A percentile compares a stretch with the other conserved stretches of the same genome.
Conservation (phyloP, 352 stramenopile genomes). For the Pythium inflatum region DNA sequence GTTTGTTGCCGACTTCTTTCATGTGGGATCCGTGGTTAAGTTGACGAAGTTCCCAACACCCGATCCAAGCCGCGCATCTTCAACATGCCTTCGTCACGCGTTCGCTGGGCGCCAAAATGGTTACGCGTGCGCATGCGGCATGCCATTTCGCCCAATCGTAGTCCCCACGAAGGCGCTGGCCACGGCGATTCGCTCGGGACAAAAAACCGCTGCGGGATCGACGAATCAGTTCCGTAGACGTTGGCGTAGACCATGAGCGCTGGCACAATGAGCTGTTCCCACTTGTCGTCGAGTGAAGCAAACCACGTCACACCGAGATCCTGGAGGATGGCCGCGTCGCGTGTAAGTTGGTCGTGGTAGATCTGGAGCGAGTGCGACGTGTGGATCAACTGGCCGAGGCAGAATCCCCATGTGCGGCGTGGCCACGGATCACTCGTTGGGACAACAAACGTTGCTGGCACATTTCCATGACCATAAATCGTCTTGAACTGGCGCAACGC, state of each 20-base stretch:
- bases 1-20: too few relatives aligned
- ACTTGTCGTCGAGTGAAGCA: constrained; percentile 31
- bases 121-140: constrained; percentile 19
- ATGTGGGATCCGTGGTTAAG: too few relatives aligned
- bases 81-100: neutral
- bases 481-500: constrained; percentile 15
- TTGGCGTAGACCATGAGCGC: constrained; percentile 12
- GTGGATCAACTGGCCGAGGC: too few relatives aligned
- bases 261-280: constrained; percentile 28
- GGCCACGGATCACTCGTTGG: constrained; percentile 26
- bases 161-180: constrained; percentile 19
- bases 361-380: too few relatives aligned
- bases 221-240: neutral
- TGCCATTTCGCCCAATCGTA: constrained; percentile 17
- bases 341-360: constrained; percentile 11
- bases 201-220: constrained; percentile 23
- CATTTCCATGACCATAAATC: constrained; percentile 17
- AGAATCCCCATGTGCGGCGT: too few relatives aligned
- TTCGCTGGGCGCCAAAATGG: constrained; percentile 3
- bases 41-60: neutral
- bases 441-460: constrained; percentile 32
- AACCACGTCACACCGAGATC: constrained; percentile 28
- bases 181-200: constrained; percentile 28
- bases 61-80: neutral
- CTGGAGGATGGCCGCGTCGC: constrained; percentile 17